Evolutionary conservation across 2,329 filamentous ascomycete genomes (phyloP).

Genomic region (Sporothrix schenckii): DNA sequence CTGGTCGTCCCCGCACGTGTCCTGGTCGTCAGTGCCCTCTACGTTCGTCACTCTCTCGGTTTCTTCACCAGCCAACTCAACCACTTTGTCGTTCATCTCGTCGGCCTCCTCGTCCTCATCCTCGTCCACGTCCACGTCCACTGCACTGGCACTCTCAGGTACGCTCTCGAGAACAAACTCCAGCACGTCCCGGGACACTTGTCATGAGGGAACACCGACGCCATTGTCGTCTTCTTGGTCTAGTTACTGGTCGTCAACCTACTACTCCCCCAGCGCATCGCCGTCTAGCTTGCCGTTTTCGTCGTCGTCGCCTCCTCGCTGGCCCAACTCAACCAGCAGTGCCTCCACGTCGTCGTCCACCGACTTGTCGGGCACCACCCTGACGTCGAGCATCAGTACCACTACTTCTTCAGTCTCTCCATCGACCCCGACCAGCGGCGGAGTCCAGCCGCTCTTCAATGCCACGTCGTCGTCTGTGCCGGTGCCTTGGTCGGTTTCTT

Average conservation of each 20-base stretch:
- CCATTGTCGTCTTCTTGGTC: background rate
- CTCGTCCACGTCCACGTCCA: constrained; percentile 14
- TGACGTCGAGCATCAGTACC: background rate
- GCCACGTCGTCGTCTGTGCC: background rate
- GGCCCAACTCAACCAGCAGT: constrained; percentile 22
- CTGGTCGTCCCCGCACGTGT: background rate
- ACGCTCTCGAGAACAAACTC: background rate
- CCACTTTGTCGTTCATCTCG: background rate
- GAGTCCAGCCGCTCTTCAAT: background rate
- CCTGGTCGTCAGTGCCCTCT: background rate
- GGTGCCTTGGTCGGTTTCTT: background rate
- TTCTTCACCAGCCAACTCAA: background rate
- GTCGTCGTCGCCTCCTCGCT: constrained; percentile 8
- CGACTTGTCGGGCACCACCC: background rate
- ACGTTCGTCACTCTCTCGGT: background rate
- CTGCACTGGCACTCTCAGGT: constrained; percentile 7
- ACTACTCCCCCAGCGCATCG: background rate
- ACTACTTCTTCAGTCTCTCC: background rate
- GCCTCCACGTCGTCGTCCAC: constrained; percentile 7
- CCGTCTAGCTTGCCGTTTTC: background rate
- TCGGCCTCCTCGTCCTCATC: background rate
- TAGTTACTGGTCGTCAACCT: background rate
- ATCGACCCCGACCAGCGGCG: background rate
- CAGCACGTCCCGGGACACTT: background rate
- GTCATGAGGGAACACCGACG: background rate